Evolutionary conservation across 768 basidiomycete genomes (phyloP), one percentile per base, ranked within the genome.

Genomic region (Strobilomyces dryophilus): DNA sequence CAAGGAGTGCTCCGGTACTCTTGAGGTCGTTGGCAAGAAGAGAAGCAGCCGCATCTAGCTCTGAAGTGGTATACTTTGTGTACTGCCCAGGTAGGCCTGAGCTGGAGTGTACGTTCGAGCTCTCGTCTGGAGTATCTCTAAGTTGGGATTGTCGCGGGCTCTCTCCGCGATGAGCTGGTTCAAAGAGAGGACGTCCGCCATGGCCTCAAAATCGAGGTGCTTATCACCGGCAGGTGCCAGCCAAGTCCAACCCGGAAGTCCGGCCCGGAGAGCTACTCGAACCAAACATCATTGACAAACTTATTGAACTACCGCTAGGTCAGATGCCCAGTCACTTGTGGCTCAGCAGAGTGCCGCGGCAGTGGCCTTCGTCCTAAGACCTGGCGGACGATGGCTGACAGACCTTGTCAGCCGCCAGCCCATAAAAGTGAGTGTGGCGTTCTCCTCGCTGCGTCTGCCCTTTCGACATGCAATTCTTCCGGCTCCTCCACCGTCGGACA

Each of bases 401-500:
- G 15, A 12, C 1, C 31, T 11, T 18, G 62, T 63, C 62, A 63
- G 62, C 62, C 62, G 36, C 62, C 6, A n/a, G n/a, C 10, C 14
- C 47, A 55, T 64, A 63, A 64, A 64, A 52, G 29, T 34, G 53
- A 39, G 49, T 50, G 45, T 34, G 31, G 14, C 5, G 6, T 29
- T 20, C 2, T 10, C 8, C 36, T 24, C 5, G 8, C 15, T 24
- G 35, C 45, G 36, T 6, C 26, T 20, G 9, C 17, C 24, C 27
- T 20, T 26, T 46, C 45, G 50, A 46, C 53, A 80, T 79, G 79
- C 74, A 71, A 6, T 76, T 79, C 60, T 77, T 78, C 70, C 69
- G 67, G 56, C 66, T 78, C 26, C 74, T 77, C 24, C 75, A 80
- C 56, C 76, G 77, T 60, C 74, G 71, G 53, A 70, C 77, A 49